Evolutionary conservation across 169 alveolate genomes (phyloP).

Genomic region (Plasmodium cynomolgi): DNA sequence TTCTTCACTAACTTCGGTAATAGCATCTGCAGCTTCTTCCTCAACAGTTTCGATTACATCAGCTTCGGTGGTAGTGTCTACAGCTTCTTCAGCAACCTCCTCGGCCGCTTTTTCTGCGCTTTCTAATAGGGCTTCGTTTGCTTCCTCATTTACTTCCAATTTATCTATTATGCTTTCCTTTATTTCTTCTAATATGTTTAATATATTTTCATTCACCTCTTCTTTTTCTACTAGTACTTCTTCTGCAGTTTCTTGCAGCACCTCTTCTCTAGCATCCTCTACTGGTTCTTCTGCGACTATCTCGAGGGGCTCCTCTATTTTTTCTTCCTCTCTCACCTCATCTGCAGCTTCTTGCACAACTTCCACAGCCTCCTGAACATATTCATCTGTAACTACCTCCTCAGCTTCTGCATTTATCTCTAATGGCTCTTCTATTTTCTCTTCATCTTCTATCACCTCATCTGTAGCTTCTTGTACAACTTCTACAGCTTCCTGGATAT

Average conservation of each 20-base stretch:
- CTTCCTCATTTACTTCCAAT: not conserved
- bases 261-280: not conserved
- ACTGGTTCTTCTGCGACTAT: not conserved
- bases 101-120: not conserved
- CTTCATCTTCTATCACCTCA: not conserved
- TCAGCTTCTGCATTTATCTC: not conserved
- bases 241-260: not conserved
- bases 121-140: not conserved
- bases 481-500: not conserved
- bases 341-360: not conserved
- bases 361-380: not conserved
- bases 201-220: not conserved
- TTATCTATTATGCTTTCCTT: not conserved
- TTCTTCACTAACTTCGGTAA: not conserved
- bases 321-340: not conserved
- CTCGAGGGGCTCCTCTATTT: not conserved
- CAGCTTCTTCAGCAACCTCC: not conserved
- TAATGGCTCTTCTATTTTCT: not conserved
- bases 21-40: not conserved
- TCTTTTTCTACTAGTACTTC: not conserved
- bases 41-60: not conserved
- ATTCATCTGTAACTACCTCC: not conserved
- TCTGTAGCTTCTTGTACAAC: not conserved
- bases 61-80: not conserved
- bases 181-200: not conserved